Conservation (phyloP, 306 rosid genomes). For the Rosa chinensis region DNA sequence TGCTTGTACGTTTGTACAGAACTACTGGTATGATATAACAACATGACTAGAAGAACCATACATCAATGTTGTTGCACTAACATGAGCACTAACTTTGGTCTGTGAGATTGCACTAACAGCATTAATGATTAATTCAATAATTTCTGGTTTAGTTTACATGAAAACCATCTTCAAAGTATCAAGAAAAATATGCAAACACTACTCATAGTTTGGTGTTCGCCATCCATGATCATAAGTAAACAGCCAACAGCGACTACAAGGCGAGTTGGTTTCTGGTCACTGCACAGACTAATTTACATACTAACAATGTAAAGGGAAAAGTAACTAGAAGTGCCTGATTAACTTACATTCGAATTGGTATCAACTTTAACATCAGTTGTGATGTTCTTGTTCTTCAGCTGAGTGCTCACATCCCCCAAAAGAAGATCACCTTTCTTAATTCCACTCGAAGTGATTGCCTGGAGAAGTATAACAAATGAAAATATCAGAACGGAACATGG, state of each 20-base stretch:
- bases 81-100: background rate
- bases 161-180: background rate
- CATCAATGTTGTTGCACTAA: background rate
- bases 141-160: background rate
- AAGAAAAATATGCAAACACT: background rate
- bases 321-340: background rate
- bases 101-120: background rate
- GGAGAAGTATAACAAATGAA: conserved; percentile 14
- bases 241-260: background rate
- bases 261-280: background rate
- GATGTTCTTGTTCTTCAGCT: conserved; percentile 90
- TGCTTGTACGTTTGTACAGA: background rate
- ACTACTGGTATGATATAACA: background rate
- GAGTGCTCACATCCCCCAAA: conserved; percentile 74
- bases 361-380: conserved; percentile 90
- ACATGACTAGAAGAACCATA: background rate
- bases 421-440: conserved; percentile 67
- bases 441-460: conserved; percentile 89
- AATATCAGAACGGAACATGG: conserved; percentile 4
- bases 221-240: background rate
- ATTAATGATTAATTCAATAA: background rate
- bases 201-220: background rate
- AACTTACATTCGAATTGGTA: conserved; percentile 71
- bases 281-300: background rate
- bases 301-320: background rate